Percentiles rank a stretch among this genome's conserved stretches.
phyloP scores from a whole-genome alignment of 2,329 filamentous ascomycete genomes.

The Meredithiella fracta region DNA sequence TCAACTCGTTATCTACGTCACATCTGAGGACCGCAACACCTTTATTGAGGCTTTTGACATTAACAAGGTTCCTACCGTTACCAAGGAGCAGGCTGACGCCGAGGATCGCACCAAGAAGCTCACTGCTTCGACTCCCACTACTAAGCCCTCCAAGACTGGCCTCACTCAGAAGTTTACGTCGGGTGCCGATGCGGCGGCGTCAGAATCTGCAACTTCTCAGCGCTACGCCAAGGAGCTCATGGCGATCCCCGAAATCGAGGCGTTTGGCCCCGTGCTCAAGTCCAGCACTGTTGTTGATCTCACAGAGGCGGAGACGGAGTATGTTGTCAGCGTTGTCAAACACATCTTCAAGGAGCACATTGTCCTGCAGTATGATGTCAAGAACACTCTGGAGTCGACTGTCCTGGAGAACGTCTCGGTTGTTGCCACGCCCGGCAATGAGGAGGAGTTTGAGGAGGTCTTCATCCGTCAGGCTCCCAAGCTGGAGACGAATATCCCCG shows the following conservation, averaged over 20 bases:
- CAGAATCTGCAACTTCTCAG: slow-evolving; percentile 64
- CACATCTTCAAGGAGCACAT: slow-evolving; percentile 96
- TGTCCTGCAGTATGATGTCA: slow-evolving; percentile 91
- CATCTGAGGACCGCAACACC: slow-evolving; percentile 70
- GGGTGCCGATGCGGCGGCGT: slow-evolving; percentile 58
- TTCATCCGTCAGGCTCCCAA: slow-evolving; percentile 84
- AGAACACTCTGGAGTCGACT: slow-evolving; percentile 87
- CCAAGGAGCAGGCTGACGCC: slow-evolving; percentile 85
- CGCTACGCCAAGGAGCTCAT: slow-evolving; percentile 79
- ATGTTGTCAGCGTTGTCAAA: slow-evolving; percentile 85
- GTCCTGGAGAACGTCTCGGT: slow-evolving; percentile 81
- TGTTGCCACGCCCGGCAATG: slow-evolving; percentile 60
- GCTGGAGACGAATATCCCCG: slow-evolving; percentile 69
- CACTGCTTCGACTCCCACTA: slow-evolving; percentile 74
- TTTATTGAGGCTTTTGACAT: slow-evolving; percentile 84
- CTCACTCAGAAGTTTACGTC: slow-evolving; percentile 54
- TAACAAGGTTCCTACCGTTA: slow-evolving; percentile 78
- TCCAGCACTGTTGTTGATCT: slow-evolving; percentile 74
- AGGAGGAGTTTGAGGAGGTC: slow-evolving; percentile 74
- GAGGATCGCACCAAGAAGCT: slow-evolving; percentile 97
- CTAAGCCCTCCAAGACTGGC: slow-evolving; percentile 70
- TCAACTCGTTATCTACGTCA: slow-evolving; percentile 94
- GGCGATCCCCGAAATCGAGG: slow-evolving; percentile 77
- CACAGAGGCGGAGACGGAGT: slow-evolving; percentile 94
- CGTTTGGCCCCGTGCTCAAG: slow-evolving; percentile 82